Evolutionary conservation across 2,329 filamentous ascomycete species (phyloP).

Genomic region (Exophiala mesophila): DNA sequence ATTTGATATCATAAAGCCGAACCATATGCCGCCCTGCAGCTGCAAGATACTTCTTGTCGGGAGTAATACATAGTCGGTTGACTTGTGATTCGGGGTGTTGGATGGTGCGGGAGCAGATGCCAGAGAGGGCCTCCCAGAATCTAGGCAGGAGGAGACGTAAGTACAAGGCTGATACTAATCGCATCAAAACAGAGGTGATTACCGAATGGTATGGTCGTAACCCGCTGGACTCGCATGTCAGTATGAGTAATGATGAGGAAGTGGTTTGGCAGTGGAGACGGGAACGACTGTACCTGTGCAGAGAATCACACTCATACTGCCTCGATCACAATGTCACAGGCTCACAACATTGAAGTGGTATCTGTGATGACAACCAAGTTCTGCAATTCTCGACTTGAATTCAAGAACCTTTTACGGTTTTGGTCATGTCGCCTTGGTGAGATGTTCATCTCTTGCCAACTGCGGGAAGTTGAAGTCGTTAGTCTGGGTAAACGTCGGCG

Average conservation of each 20-base stretch:
- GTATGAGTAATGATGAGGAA: conserved; percentile 12
- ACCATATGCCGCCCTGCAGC: conserved; percentile 77
- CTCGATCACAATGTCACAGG: no score
- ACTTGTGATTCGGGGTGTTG: conserved; percentile 98
- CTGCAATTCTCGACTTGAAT: no score
- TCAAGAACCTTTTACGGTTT: no score
- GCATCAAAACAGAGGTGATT: conserved; percentile 28
- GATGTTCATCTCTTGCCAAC: no score
- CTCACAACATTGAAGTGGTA: no score
- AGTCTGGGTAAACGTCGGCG: no score
- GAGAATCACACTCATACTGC: conserved; percentile 59
- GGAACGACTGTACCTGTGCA: conserved; percentile 55
- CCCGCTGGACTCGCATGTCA: conserved; percentile 49
- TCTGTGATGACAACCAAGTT: no score
- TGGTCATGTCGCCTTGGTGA: no score
- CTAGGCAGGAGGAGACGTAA: no score
- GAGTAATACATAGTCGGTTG: conserved; percentile 95
- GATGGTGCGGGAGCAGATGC: conserved; percentile 96
- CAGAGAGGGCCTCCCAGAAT: conserved; percentile 97
- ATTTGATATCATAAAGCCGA: conserved; percentile 98
- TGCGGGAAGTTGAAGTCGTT: no score
- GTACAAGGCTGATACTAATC: no score
- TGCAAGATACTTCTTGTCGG: conserved; percentile 92
- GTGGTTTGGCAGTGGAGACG: neutral
- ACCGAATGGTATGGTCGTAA: conserved; percentile 73